Base-by-base conservation (phyloP, 2,329 filamentous ascomycete species). In the Alternaria sp. region DNA sequence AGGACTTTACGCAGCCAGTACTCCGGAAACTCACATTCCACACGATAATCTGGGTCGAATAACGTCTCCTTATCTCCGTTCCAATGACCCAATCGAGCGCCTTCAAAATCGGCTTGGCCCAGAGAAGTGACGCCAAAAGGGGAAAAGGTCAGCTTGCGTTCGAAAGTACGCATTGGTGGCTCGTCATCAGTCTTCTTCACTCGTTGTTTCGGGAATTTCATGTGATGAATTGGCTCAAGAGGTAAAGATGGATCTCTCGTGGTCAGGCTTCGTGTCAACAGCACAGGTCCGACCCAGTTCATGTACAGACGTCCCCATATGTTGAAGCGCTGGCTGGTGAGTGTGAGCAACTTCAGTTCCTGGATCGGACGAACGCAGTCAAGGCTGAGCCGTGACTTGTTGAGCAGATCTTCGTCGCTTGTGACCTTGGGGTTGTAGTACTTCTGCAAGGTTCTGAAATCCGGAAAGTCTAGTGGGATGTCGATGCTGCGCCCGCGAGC, bases 401-500 rank as follows among this genome's bases (percentile, higher is more conserved):
- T 64, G 12, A 60, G 59, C 7, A 80, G 67, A 18, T 75, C 56
- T 7, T 76, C 70, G 9, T 71, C 67, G 0, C 66, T 68, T 1
- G 77, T 79, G 0, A 81, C 68, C 4, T 61, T 75, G 2, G 80
- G 79, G 2, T 64, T 62, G 20, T 75, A 70, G 61, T 82, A 83
- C 24, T 79, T 74, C 5, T 75, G 66, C 30, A 81, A 66, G 7
- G 56, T 70, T 43, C 71, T 67, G 54, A 61, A 69, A 8, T 67
- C 59, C 1, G 73, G 74, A 26, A 63, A 76, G 4, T 51, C 38
- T 7, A 38, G 14, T 6, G 70, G 70, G 18, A 76, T 51, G 16
- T 20, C 6, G 32, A 61, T 48, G 28, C 28, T 57, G 26, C 26
- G 54, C 20, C 54, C 49, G n/a, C 46, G 56, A 26, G 46, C 48